These are phyloP conservation scores for Tetraselmis striata DNA, from an alignment of 139 green algal genomes.

Conservation along the genomic window DNA sequence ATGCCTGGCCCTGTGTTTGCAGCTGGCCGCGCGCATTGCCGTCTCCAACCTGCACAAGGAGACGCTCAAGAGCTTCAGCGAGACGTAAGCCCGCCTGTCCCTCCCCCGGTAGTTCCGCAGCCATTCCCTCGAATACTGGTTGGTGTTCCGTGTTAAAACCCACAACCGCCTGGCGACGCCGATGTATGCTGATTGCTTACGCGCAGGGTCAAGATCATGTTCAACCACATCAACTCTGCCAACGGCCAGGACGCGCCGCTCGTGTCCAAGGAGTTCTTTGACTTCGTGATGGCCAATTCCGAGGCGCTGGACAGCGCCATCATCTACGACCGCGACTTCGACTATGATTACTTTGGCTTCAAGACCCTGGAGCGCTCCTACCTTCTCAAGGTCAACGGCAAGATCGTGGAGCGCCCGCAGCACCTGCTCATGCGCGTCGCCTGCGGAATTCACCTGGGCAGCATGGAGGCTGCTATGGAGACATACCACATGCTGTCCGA, in stretches of 20 bases:
- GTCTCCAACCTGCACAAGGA: slow-evolving; percentile 99
- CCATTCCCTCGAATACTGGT: not conserved
- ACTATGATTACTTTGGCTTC: slow-evolving; percentile 99
- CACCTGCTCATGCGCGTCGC: slow-evolving; percentile 99
- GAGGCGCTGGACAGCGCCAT: slow-evolving; percentile 89
- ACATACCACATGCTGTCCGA: slow-evolving; percentile 91
- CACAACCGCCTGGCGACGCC: too few species aligned
- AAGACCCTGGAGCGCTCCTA: slow-evolving; percentile 99
- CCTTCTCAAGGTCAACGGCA: slow-evolving; percentile 89
- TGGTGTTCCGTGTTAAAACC: too few species aligned
- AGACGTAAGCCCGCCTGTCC: slow-evolving; percentile 79
- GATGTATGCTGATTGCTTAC: too few species aligned
- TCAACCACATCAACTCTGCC: slow-evolving; percentile 82
- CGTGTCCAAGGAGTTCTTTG: slow-evolving; percentile 82
- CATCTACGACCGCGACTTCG: slow-evolving; percentile 98
- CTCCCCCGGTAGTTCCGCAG: too few species aligned
- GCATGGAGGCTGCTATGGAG: slow-evolving; percentile 57
- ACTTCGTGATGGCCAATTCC: slow-evolving; percentile 84
- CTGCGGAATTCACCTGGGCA: slow-evolving; percentile 87
- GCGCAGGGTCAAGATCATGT: slow-evolving; percentile 88
- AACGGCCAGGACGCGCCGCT: slow-evolving; percentile 78
- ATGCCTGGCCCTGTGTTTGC: slow-evolving; percentile 33
- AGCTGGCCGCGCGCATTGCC: slow-evolving; percentile 95
- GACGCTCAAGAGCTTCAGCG: slow-evolving; percentile 93
- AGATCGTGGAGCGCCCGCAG: slow-evolving; percentile 96